Evolutionary conservation across 495 filamentous ascomycete species (phyloP), one percentile per base, ranked within the genome.

Genomic region (Polyplosphaeria fusca): DNA sequence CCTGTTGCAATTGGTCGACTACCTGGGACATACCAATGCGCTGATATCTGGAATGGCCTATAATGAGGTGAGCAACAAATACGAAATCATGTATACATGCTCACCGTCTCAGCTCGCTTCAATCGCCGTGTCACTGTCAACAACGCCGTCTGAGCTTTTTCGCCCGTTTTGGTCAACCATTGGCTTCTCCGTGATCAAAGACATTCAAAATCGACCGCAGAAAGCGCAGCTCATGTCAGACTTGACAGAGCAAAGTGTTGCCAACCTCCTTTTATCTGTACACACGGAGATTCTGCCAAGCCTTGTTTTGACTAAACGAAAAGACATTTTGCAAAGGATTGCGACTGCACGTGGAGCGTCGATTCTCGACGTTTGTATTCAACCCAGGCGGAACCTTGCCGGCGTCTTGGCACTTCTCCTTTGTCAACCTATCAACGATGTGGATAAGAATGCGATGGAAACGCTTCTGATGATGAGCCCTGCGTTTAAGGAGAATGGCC

Each of bases 121-220:
- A 71, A 70, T 97, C 52, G 87, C 89, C 7, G 77, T 83, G 37
- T 71, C 77, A 43, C 79, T 79, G 18, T 73, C 78, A 3, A 70
- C 82, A 46, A 83, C 80, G 0, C 76, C 84, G 12, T 76, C 78
- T 37, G 80, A 82, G 25, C 68, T 97, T 0, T 86, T 96, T 60
- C 80, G 82, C 42, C 91, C 91, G 5, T 96, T 87, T 68, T 97
- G 91, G 91, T 78, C 80, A 58, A 91, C 77, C 16, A 76, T 98
- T 41, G 88, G 89, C 5, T 80, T 88, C 42, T 79, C 79, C 5
- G 86, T 89, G 2, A 84, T 91, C 14, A 90, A 90, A 68, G 88
- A 95, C 58, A 70, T 96, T 27, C 79, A 84, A 19, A 79, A 80
- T 47, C 83, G 84, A 41, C 93, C 94, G 35, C 86, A 95, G 65